Evolutionary conservation across 2,329 filamentous ascomycete genomes (phyloP).

Genomic region (Cytospora mali): DNA sequence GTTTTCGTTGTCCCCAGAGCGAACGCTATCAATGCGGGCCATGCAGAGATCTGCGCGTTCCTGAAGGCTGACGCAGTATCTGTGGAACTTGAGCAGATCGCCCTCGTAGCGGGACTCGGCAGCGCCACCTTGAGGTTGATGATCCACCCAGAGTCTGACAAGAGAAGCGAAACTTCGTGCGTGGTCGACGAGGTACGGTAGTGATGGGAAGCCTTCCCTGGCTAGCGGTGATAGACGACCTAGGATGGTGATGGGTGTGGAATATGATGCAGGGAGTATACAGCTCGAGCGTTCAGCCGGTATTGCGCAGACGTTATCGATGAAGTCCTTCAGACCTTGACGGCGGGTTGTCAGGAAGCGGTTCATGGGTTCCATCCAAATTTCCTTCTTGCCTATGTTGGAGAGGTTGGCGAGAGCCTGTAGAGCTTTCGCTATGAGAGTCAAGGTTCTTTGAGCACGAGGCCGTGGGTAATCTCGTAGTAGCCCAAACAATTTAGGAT

Average conservation of each 20-base stretch:
- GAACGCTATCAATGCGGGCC: conserved; percentile 50
- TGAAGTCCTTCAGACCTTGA: conserved; percentile 80
- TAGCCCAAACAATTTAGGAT: conserved; percentile 90
- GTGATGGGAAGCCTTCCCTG: conserved; percentile 87
- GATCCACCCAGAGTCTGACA: conserved; percentile 77
- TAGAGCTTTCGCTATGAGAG: conserved; percentile 87
- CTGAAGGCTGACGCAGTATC: conserved; percentile 53
- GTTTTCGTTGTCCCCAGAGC: conserved; percentile 42
- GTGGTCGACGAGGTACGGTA: conserved; percentile 92
- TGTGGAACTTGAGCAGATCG: conserved; percentile 57
- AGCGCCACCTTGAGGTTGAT: conserved; percentile 34
- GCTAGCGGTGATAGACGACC: conserved; percentile 77
- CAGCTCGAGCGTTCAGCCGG: conserved; percentile 68
- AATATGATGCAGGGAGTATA: conserved; percentile 80
- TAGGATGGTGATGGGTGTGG: conserved; percentile 88
- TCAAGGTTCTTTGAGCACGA: conserved; percentile 83
- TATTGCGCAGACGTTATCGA: conserved; percentile 84
- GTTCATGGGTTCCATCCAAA: conserved; percentile 99
- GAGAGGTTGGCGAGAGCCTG: conserved; percentile 91
- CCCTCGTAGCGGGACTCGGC: conserved; percentile 48
- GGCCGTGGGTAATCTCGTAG: conserved; percentile 80
- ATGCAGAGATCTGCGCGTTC: conserved; percentile 55
- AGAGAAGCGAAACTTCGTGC: conserved; percentile 82
- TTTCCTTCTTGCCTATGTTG: conserved; percentile 89
- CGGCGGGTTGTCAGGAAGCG: conserved; percentile 76